Evolutionary conservation across 2,329 filamentous ascomycete genomes (phyloP).

Genomic region (Fusarium compactum): DNA sequence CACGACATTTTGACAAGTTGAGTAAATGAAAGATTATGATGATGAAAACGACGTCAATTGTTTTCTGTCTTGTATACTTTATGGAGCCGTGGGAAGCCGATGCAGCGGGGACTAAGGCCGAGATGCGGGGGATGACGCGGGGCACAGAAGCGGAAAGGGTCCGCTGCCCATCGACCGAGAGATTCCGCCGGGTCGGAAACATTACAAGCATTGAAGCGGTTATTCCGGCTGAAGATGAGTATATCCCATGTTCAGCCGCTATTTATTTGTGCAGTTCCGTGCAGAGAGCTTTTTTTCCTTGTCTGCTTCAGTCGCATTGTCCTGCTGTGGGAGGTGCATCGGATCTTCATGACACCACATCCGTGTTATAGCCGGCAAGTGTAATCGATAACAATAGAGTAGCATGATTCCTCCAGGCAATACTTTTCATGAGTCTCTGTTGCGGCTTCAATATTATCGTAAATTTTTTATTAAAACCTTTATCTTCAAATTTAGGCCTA

Average conservation of each 20-base stretch:
- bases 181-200: not conserved
- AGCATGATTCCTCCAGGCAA: not conserved
- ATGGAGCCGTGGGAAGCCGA: slow-evolving; percentile 40
- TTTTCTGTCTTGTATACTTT: slow-evolving; percentile 17
- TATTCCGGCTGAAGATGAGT: slow-evolving; percentile 14
- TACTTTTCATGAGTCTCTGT: not conserved
- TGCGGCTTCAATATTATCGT: not conserved
- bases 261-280: not conserved
- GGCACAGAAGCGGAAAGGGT: slow-evolving; percentile 2
- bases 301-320: not conserved
- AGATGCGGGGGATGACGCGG: slow-evolving; percentile 19
- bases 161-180: slow-evolving; percentile 2
- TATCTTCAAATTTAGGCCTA: accelerated
- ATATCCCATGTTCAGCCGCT: not conserved
- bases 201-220: not conserved
- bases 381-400: not conserved
- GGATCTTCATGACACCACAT: not conserved
- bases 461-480: accelerated
- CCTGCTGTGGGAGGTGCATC: too few relatives aligned
- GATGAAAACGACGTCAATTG: not conserved
- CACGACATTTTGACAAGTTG: slow-evolving; percentile 45
- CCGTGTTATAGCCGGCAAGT: not conserved
- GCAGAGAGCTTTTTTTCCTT: not conserved
- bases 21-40: not conserved
- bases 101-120: slow-evolving; percentile 18